A percentile compares a stretch with the other conserved stretches of the same genome.
These are phyloP conservation scores for Ailanthus altissimus DNA, from an alignment of 345 rosid genomes.

Conservation along the genomic window DNA sequence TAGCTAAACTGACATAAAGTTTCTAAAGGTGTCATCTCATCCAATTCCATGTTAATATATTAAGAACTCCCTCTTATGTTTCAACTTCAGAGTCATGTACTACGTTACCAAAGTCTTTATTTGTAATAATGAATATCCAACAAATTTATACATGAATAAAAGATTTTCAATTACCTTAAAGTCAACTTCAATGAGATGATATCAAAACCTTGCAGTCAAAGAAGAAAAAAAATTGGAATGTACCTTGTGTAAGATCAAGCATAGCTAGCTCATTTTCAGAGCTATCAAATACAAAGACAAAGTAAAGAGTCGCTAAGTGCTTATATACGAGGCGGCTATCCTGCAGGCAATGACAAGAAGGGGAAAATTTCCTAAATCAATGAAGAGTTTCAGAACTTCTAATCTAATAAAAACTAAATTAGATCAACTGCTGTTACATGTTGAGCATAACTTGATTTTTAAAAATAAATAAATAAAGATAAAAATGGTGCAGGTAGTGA, in stretches of 20 bases:
- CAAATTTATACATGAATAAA: no score
- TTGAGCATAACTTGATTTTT: background rate
- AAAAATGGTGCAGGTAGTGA: background rate
- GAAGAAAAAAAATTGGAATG: background rate
- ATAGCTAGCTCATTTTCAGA: conserved; percentile 95
- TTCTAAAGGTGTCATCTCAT: background rate
- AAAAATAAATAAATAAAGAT: background rate
- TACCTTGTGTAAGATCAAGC: conserved; percentile 96
- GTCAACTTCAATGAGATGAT: background rate
- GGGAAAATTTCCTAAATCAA: conserved; percentile 5
- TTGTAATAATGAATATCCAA: background rate
- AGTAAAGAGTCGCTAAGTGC: conserved; percentile 88
- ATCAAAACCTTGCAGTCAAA: background rate
- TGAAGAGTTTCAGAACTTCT: background rate
- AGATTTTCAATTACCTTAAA: background rate
- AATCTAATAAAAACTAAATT: background rate
- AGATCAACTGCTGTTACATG: background rate
- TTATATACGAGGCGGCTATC: conserved; percentile 84
- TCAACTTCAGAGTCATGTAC: background rate
- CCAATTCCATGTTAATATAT: background rate
- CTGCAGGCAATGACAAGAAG: conserved; percentile 38
- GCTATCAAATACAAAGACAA: conserved; percentile 78
- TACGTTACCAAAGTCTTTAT: background rate
- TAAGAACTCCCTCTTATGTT: background rate
- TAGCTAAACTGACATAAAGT: background rate